Evolutionary conservation across 169 alveolate genomes (phyloP), one percentile per base, ranked within the genome.

Genomic region (Plasmodium adleri): DNA sequence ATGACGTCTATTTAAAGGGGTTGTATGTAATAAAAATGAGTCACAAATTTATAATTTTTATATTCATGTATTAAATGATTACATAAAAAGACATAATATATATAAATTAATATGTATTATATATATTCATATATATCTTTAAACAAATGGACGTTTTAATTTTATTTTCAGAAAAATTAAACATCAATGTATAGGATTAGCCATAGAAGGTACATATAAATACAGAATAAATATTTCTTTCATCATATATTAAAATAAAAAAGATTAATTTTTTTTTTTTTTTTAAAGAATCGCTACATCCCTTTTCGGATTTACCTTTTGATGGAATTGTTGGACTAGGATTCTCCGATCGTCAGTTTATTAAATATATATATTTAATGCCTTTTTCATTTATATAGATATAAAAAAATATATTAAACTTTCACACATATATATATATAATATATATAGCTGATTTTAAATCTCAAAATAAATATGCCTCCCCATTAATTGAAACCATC

Each of bases 251-350:
- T n/a, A 8, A 24, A 72, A 72, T 24, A 52, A 26, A 72, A 50
- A 72, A 50, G 20, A 24, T 50, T 50, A 26, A n/a, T 60, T 15
- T 60, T 59, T 83, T 70, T 22, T 24, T 10, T 43, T 32, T 3
- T 60, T 62, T 49, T 43, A 78, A 70, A 70, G 99, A 96, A 73
- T 93, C 97, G 17, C 80, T 93, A 47, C 95, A 94, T 86, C 98
- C 98, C 43, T 96, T 96, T 76, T 97, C 96, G 10, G 97, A 94
- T 7, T 85, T 96, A 56, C 99, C 99, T 13, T 97, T 97, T 74
- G 99, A 97, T 80, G 99, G 99, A 67, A 94, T 97, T 39, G 97
- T 97, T 58, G 99, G 99, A 15, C 94, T 97, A 71, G 99, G 99
- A 47, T 96, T 97, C 76, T 97, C 98, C 3, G 98, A 96, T 58